phyloP scores from a whole-genome alignment of 257 asterid genomes.

The Solanum rostratum region DNA sequence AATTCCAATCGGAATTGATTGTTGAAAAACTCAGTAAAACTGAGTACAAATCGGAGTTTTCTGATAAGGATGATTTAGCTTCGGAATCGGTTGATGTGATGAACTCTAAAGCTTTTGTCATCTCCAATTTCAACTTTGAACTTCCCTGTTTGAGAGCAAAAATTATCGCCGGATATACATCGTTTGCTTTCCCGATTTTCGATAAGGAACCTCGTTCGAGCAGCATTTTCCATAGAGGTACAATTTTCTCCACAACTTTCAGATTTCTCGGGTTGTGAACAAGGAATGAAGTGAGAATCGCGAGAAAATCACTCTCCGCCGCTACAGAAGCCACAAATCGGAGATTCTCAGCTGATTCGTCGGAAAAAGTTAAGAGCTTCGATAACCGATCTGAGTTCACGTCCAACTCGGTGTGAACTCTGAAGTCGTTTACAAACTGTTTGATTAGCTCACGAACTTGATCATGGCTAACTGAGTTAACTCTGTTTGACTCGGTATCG shows the following conservation, averaged over 20 bases:
- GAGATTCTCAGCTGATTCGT: constrained; percentile 26
- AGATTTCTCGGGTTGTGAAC: constrained; percentile 7
- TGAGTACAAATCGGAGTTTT: constrained; percentile 30
- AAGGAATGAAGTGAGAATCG: constrained; percentile 7
- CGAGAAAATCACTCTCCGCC: constrained; percentile 13
- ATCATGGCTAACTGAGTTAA: constrained; percentile 14
- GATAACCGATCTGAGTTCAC: background rate
- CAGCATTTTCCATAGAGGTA: constrained; percentile 19
- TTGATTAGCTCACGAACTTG: constrained; percentile 27
- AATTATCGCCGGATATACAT: constrained; percentile 12
- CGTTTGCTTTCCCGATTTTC: background rate
- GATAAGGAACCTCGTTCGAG: background rate
- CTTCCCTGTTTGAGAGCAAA: constrained; percentile 22
- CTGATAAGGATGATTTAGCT: constrained; percentile 9
- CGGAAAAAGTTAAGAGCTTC: constrained; percentile 31
- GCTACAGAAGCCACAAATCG: constrained; percentile 8
- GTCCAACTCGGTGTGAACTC: background rate
- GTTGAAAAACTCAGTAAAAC: constrained; percentile 29
- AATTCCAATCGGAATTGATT: constrained; percentile 9
- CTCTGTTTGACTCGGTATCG: background rate
- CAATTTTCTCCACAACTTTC: constrained; percentile 16
- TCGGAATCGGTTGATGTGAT: constrained; percentile 8
- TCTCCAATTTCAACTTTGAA: constrained; percentile 22
- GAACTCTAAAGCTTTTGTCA: constrained; percentile 26
- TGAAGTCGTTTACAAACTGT: constrained; percentile 23